These are phyloP conservation scores for Cutaneotrichosporon cyanovorans DNA, from an alignment of 1,284 basidiomycete species.

Conservation along the genomic window DNA sequence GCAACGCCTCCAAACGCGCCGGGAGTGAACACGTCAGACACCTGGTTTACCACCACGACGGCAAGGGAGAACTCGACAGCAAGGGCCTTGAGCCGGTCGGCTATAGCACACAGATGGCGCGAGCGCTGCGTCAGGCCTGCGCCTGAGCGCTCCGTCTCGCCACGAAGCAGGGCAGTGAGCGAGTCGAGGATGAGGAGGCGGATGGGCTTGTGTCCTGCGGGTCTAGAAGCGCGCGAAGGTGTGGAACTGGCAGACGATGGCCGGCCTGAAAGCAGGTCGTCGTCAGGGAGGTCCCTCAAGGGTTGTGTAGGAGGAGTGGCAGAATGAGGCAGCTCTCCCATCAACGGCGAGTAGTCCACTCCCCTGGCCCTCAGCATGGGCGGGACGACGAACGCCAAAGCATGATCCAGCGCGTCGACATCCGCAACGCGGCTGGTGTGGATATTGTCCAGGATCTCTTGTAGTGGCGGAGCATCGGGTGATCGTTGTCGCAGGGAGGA, in stretches of 20 bases:
- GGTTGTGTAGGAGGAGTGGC: too few relatives aligned
- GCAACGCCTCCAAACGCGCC: neutral
- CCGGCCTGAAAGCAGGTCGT: too few relatives aligned
- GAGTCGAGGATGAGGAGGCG: conserved; percentile 71
- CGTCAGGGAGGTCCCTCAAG: too few relatives aligned
- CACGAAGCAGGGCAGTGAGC: conserved; percentile 68
- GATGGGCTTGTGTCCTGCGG: conserved; percentile 27
- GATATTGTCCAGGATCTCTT: conserved; percentile 55
- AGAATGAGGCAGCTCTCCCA: conserved; percentile 1
- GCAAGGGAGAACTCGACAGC: conserved; percentile 60
- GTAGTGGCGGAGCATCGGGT: conserved; percentile 2
- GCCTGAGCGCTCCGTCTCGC: conserved; percentile 21
- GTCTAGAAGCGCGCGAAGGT: too few relatives aligned
- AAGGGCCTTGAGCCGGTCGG: conserved; percentile 59
- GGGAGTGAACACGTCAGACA: conserved; percentile 59
- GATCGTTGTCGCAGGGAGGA: conserved; percentile 21
- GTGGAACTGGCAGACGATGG: too few relatives aligned
- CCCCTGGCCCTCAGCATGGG: conserved; percentile 48
- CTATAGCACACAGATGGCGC: conserved; percentile 58
- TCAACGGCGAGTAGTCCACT: neutral
- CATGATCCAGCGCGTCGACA: conserved; percentile 58
- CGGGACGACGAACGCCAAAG: conserved; percentile 60
- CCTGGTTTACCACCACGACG: conserved; percentile 76
- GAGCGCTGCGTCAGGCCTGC: conserved; percentile 62
- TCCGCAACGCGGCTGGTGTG: conserved; percentile 56